phyloP scores from a whole-genome alignment of 345 rosid species.

The Sonneratia alba region DNA sequence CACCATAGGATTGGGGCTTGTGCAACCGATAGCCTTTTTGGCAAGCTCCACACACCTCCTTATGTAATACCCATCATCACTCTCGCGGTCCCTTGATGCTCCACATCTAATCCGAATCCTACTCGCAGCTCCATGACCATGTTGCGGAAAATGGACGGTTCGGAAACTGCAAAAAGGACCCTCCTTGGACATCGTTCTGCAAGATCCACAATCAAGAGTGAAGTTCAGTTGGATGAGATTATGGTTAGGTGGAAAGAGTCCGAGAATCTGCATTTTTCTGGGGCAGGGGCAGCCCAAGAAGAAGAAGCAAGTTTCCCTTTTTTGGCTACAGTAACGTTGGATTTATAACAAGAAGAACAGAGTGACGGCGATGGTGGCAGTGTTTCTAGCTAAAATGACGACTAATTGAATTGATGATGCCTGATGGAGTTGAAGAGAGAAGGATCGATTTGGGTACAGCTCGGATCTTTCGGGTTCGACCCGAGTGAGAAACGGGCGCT shows the following conservation, averaged over 20 bases:
- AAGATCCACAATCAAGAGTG: not conserved
- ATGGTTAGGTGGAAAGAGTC: too few species aligned
- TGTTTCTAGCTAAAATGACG: not conserved
- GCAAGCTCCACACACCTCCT: conserved; percentile 77
- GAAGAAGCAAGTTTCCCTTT: not conserved
- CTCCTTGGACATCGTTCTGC: not conserved
- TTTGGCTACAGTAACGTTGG: not conserved
- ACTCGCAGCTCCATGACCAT: conserved; percentile 3
- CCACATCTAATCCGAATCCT: conserved; percentile 22
- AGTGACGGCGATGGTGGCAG: not conserved
- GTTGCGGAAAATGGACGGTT: not conserved
- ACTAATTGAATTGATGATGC: not conserved
- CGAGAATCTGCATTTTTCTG: too few species aligned
- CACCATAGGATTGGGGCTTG: conserved; percentile 95
- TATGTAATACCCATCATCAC: conserved; percentile 55
- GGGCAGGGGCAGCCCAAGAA: not conserved
- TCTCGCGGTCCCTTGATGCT: conserved; percentile 1
- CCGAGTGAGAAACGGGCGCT: too few species aligned
- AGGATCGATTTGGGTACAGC: too few species aligned
- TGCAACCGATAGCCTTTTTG: conserved; percentile 57
- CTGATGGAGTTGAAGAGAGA: too few species aligned
- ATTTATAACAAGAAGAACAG: not conserved
- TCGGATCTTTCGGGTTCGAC: too few species aligned
- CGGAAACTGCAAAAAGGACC: not conserved
- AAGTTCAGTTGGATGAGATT: not conserved